A percentile compares a stretch with the other conserved stretches of the same genome.
Conservation (phyloP, 1,139 yeast genomes). For the Arxiozyma heterogenica region DNA sequence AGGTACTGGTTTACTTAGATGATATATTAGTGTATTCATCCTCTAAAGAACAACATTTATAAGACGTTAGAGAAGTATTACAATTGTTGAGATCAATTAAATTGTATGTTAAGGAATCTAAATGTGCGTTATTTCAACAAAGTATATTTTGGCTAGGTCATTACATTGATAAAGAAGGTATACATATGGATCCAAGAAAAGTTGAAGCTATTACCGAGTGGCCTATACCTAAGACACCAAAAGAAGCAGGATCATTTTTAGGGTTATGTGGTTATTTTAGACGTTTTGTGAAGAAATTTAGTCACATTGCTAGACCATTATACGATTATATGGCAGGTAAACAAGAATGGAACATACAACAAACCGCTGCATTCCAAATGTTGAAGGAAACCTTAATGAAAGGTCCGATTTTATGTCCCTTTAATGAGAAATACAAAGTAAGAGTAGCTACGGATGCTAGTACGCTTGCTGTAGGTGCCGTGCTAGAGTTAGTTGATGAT, state of each 20-base stretch:
- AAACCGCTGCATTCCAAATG: not conserved
- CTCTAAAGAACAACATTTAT: slow-evolving; percentile 10
- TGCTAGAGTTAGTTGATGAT: not conserved
- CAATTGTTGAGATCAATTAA: not conserved
- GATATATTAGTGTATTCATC: slow-evolving; percentile 22
- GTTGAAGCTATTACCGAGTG: not conserved
- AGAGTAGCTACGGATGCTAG: not conserved
- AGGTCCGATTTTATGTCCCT: not conserved
- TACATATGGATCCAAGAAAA: not conserved
- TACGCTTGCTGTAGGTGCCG: not conserved
- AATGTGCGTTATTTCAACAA: not conserved
- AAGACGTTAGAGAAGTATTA: slow-evolving; percentile 8
- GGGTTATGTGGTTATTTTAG: not conserved
- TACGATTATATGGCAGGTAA: not conserved
- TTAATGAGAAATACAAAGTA: not conserved
- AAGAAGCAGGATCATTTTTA: not conserved
- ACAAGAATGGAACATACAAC: not conserved
- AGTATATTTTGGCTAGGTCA: not conserved
- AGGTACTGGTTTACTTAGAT: slow-evolving; percentile 21
- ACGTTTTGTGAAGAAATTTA: not conserved
- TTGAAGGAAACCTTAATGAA: not conserved
- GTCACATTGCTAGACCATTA: not conserved
- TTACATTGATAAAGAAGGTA: not conserved
- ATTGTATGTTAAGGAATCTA: not conserved
- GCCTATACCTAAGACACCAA: not conserved